Base-by-base conservation (phyloP, 2,329 filamentous ascomycete genomes). In the Pyrenochaeta sp. region DNA sequence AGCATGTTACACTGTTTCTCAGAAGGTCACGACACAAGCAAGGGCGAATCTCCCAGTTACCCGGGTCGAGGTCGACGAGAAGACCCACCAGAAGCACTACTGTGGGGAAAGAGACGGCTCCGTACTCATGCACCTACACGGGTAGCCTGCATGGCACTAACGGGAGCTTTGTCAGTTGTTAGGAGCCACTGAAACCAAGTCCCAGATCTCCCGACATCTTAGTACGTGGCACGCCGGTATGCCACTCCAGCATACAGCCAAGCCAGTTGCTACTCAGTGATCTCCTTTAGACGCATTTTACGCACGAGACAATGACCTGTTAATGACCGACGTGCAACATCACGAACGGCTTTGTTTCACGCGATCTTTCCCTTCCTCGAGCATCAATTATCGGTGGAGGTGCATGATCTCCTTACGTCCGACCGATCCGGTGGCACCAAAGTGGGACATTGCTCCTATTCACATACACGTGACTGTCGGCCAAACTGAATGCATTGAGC, bases 321-420 rank as follows among this genome's bases (percentile, higher is more conserved):
- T 49, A 61, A 60, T 61, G 53, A 60, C 58, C 55, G 51, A 46
- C 39, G 65, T 68, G 51, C 58, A 42, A 67, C 63, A 52, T 51
- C 39, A 53, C 37, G 48, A 51, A 51, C 53, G 40, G 53, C 46
- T 55, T 52, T 48, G 61, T 67, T 60, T 55, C 56, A 62, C 59
- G 44, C 44, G 42, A 31, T 35, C 34, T 21, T 46, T 48, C 27
- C 18, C 48, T 35, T 41, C 48, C 52, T 50, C 44, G 20, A 54
- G 32, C 44, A 53, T 51, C 46, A 43, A 35, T 51, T 36, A 48
- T 48, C 27, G 36, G 41, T 38, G n/a, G 38, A 54, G 44, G 53
- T 54, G 56, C 52, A 61, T 21, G 34, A 48, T 29, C 35, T 54
- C 61, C 61, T 65, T 63, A 51, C 61, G 48, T 60, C 24, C 41